These are phyloP conservation scores for Kwoniella mangroviensis DNA, from an alignment of 768 basidiomycete species.

Conservation along the genomic window DNA sequence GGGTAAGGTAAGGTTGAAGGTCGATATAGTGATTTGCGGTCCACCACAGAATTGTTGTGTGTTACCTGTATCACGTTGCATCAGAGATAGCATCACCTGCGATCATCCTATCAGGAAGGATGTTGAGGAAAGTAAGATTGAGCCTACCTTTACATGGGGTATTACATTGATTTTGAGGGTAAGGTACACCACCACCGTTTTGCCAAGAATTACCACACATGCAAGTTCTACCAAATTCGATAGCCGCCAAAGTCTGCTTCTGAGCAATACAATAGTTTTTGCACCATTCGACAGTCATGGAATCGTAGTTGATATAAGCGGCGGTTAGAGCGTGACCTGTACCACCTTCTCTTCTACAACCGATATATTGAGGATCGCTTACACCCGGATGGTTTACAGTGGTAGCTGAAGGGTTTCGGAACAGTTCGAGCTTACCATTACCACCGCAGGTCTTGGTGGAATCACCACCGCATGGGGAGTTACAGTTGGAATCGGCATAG, in stretches of 20 bases:
- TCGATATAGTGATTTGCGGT: constrained; percentile 6
- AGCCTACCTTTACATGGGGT: constrained; percentile 20
- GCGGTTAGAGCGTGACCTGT: constrained; percentile 11
- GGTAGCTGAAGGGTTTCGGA: constrained; percentile 29
- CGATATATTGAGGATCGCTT: constrained; percentile 25
- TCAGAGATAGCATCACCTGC: not conserved
- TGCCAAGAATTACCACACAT: constrained; percentile 22
- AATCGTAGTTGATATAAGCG: constrained; percentile 18
- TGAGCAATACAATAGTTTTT: constrained; percentile 27
- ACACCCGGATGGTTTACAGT: constrained; percentile 19
- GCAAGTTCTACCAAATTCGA: constrained; percentile 21
- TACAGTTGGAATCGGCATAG: constrained; percentile 18
- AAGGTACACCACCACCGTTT: constrained; percentile 20
- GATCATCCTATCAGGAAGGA: not conserved
- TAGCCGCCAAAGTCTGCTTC: constrained; percentile 10
- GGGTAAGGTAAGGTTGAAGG: constrained; percentile 21
- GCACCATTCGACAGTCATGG: constrained; percentile 27
- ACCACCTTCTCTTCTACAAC: constrained; percentile 22
- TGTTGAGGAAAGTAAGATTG: not conserved
- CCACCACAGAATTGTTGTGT: constrained; percentile 25
- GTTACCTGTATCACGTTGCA: constrained; percentile 15
- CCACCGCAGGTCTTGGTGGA: constrained; percentile 37
- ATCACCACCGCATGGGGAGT: constrained; percentile 28
- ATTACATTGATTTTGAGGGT: constrained; percentile 21
- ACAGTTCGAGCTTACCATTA: constrained; percentile 26